phyloP scores from a whole-genome alignment of 1,139 yeast genomes.

The Martiniozyma asiatica region DNA sequence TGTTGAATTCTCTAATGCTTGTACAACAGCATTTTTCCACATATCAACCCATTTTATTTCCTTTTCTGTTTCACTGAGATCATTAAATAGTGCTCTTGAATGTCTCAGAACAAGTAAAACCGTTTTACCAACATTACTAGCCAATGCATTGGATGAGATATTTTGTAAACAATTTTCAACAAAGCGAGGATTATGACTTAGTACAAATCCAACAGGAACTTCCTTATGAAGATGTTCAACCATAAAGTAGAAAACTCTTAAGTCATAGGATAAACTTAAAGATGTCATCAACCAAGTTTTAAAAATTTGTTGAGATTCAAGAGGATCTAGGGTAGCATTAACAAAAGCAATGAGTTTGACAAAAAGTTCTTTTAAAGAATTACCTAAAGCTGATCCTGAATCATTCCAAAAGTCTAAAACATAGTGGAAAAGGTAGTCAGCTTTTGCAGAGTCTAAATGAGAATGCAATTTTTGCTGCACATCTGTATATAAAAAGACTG shows the following conservation, averaged over 20 bases:
- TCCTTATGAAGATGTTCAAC: conserved; percentile 44
- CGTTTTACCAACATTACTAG: conserved; percentile 59
- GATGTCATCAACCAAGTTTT: conserved; percentile 34
- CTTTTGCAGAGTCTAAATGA: conserved; percentile 19
- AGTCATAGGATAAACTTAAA: conserved; percentile 32
- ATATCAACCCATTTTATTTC: conserved; percentile 33
- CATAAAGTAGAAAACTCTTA: conserved; percentile 49
- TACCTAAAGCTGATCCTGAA: conserved; percentile 58
- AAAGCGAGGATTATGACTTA: conserved; percentile 33
- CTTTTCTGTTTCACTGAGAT: too few species aligned
- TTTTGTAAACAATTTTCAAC: conserved; percentile 32
- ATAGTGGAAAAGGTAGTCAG: conserved; percentile 36
- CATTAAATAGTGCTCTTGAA: conserved; percentile 13
- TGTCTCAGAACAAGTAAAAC: conserved; percentile 34
- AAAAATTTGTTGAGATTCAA: conserved; percentile 23
- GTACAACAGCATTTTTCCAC: conserved; percentile 37
- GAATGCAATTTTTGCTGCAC: conserved; percentile 3
- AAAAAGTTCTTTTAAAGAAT: conserved; percentile 52
- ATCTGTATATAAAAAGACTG: conserved; percentile 1
- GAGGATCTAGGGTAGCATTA: too few species aligned
- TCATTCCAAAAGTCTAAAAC: conserved; percentile 61
- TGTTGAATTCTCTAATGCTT: conserved; percentile 23
- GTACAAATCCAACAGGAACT: conserved; percentile 27
- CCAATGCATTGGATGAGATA: conserved; percentile 48
- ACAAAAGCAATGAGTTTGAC: conserved; percentile 34